A percentile compares a stretch with the other conserved stretches of the same genome.
Evolutionary conservation across 129 eudicot genomes (phyloP).

Genomic region (Deinandra increscens): DNA sequence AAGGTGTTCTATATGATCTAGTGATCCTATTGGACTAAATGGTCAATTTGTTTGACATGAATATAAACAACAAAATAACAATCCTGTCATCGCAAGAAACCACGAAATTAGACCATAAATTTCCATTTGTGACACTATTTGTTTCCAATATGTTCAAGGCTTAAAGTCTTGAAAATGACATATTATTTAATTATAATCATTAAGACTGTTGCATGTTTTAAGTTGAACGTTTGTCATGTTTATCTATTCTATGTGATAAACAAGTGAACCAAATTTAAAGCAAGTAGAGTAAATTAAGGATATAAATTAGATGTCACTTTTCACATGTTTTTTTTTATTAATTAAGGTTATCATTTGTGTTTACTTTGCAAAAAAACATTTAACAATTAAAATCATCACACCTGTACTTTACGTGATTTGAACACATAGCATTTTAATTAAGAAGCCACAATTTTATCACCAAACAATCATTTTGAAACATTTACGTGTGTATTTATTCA

Average conservation of each 20-base stretch:
- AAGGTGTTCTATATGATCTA: too few relatives aligned
- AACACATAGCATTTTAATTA: too few relatives aligned
- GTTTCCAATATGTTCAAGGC: neutral
- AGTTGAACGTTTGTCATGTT: too few relatives aligned
- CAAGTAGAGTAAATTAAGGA: neutral
- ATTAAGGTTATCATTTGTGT: neutral
- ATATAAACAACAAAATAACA: too few relatives aligned
- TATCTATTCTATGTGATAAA: neutral
- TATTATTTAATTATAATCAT: neutral
- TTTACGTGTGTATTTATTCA: too few relatives aligned
- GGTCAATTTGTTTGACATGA: too few relatives aligned
- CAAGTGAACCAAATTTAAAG: neutral
- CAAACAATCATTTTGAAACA: too few relatives aligned
- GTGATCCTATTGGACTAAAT: neutral
- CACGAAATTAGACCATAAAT: neutral
- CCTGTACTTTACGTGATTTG: too few relatives aligned
- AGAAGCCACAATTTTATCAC: too few relatives aligned
- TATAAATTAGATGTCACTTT: neutral
- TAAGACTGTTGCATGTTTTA: neutral
- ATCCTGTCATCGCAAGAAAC: neutral
- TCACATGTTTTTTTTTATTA: neutral
- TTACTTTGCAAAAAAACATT: too few relatives aligned
- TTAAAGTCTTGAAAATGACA: neutral
- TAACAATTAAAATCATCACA: too few relatives aligned
- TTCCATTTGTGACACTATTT: neutral